These are phyloP conservation scores for Atalantia buxifolia DNA, from an alignment of 345 rosid genomes.

Conservation along the genomic window DNA sequence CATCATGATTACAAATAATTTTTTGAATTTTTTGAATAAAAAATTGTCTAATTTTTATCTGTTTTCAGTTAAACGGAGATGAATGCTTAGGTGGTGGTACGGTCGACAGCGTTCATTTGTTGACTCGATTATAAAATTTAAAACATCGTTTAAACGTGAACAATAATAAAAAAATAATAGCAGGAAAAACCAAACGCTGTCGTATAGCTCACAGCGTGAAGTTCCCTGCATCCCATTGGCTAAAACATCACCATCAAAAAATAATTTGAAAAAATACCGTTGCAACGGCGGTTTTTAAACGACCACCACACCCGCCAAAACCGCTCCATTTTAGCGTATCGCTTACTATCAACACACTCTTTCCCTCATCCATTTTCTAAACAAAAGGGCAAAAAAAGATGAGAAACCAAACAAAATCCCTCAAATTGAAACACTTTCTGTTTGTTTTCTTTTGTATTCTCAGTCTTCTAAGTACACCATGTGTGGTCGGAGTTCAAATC, in stretches of 20 bases:
- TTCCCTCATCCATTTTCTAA: neutral
- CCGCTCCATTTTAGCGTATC: neutral
- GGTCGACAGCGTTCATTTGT: neutral
- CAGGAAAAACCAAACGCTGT: neutral
- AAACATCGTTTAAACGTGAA: too few species aligned
- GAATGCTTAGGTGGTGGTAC: too few species aligned
- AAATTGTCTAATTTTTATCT: too few species aligned
- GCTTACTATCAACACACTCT: neutral
- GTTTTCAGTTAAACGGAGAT: too few species aligned
- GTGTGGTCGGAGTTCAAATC: conserved; percentile 35
- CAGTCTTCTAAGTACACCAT: neutral
- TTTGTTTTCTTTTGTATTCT: conserved; percentile 12
- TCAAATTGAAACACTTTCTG: neutral
- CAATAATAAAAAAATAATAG: too few species aligned
- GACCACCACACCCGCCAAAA: neutral
- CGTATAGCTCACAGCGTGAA: neutral
- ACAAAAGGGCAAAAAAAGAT: neutral
- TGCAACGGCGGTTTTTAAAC: conserved; percentile 10
- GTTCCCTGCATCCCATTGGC: neutral
- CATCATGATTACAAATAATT: too few species aligned
- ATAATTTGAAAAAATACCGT: neutral
- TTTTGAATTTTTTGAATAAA: too few species aligned
- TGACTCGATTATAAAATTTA: too few species aligned
- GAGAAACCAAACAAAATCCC: neutral
- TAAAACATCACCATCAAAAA: neutral